Evolutionary conservation across 306 rosid species (phyloP).

Genomic region (Hippophae gyantsensis): DNA sequence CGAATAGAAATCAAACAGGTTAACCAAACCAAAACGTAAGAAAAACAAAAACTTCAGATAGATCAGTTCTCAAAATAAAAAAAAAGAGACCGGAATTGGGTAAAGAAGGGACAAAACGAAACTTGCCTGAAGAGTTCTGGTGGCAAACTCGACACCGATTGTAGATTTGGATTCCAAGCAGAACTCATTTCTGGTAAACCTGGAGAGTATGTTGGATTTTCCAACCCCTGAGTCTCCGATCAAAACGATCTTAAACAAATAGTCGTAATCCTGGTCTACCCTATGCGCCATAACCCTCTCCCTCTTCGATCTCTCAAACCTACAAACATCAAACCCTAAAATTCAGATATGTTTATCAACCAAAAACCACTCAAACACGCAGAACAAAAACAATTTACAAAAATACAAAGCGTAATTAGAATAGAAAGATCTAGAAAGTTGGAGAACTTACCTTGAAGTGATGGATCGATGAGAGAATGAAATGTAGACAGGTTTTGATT

Average conservation of each 20-base stretch:
- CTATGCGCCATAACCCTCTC: constrained; percentile 69
- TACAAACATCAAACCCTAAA: constrained; percentile 13
- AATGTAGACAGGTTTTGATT: background rate
- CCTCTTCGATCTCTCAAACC: constrained; percentile 45
- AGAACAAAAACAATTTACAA: background rate
- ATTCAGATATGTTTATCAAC: constrained; percentile 18
- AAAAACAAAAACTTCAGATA: background rate
- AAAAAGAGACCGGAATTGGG: background rate
- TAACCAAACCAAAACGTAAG: background rate
- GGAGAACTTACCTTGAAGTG: constrained; percentile 35
- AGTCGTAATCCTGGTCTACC: constrained; percentile 95
- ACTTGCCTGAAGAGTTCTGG: constrained; percentile 87
- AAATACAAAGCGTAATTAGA: background rate
- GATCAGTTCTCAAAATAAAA: background rate
- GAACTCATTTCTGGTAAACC: constrained; percentile 95
- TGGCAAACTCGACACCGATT: constrained; percentile 94
- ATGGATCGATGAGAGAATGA: constrained; percentile 24
- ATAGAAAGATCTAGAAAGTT: constrained; percentile 15
- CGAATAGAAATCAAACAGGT: background rate
- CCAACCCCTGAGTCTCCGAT: constrained; percentile 98
- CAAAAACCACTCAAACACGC: background rate
- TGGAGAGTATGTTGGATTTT: constrained; percentile 90
- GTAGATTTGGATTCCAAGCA: constrained; percentile 97
- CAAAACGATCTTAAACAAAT: constrained; percentile 91
- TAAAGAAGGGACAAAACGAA: background rate